Percentiles rank a stretch among this genome's conserved stretches.
Evolutionary conservation across 2,329 filamentous ascomycete species (phyloP).

Genomic region (Xylariaceae sp.): DNA sequence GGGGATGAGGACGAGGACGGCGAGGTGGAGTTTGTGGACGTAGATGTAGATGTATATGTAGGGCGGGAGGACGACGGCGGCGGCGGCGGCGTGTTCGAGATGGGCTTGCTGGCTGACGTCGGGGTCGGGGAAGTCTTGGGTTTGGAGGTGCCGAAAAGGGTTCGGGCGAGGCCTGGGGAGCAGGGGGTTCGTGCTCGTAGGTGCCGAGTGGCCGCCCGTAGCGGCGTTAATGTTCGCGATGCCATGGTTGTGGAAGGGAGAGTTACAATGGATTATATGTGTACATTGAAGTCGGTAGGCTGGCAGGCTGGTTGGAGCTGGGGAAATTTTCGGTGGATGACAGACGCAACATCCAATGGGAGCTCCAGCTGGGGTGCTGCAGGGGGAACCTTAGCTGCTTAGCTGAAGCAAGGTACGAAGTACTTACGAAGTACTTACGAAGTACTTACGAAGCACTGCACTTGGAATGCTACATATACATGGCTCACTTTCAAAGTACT

Average conservation of each 20-base stretch:
- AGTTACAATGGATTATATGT: not conserved
- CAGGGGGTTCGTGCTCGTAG: not conserved
- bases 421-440: too few relatives aligned
- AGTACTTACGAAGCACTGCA: too few relatives aligned
- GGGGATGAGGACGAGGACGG: not conserved
- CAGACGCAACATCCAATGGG: too few relatives aligned
- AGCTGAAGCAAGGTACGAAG: too few relatives aligned
- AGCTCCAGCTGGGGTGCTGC: too few relatives aligned
- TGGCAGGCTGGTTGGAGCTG: not conserved
- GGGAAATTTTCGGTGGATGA: constrained; percentile 1
- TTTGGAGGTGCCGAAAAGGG: constrained; percentile 20
- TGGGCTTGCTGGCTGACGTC: not conserved
- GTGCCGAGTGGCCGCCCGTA: constrained; percentile 21
- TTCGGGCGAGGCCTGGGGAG: constrained; percentile 1
- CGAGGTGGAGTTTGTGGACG: constrained; percentile 7
- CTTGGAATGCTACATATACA: too few relatives aligned
- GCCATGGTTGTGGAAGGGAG: constrained; percentile 23
- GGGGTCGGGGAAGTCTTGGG: constrained; percentile 19
- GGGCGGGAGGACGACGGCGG: constrained; percentile 9
- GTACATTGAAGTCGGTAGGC: not conserved
- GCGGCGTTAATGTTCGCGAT: constrained; percentile 28
- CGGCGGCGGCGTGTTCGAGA: not conserved
- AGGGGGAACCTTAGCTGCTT: too few relatives aligned
- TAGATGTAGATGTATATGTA: constrained; percentile 15
- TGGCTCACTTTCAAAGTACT: too few relatives aligned